phyloP scores from a whole-genome alignment of 2,329 filamentous ascomycete species.

The Neodidymelliopsis sp. region DNA sequence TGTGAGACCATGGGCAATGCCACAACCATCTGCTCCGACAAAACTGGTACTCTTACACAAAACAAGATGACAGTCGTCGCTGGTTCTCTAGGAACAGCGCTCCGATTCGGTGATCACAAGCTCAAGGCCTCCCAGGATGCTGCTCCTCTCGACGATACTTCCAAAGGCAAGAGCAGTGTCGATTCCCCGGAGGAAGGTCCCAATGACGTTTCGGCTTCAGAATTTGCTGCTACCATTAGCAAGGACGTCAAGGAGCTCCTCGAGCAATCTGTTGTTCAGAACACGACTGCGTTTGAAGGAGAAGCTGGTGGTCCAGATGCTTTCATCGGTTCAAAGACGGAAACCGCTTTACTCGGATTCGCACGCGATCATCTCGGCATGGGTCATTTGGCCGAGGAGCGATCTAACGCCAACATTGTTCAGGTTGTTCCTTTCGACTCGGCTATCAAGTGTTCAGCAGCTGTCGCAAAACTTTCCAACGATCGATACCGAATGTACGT shows the following conservation, averaged over 20 bases:
- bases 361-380: slow-evolving; percentile 71
- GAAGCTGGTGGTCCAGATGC: slow-evolving; percentile 52
- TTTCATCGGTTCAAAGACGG: slow-evolving; percentile 80
- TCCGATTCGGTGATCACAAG: slow-evolving; percentile 61
- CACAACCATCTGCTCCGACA: slow-evolving; percentile 78
- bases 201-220: slow-evolving; percentile 60
- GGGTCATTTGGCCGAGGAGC: slow-evolving; percentile 66
- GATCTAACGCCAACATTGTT: slow-evolving; percentile 66
- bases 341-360: slow-evolving; percentile 76
- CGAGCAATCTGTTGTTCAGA: slow-evolving; percentile 61
- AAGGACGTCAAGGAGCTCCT: slow-evolving; percentile 63
- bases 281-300: slow-evolving; percentile 54
- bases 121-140: slow-evolving; percentile 31
- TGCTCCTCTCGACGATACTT: slow-evolving; percentile 33
- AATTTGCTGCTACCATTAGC: slow-evolving; percentile 63
- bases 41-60: slow-evolving; percentile 51
- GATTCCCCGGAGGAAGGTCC: slow-evolving; percentile 48
- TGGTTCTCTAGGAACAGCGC: slow-evolving; percentile 68
- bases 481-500: slow-evolving; percentile 65
- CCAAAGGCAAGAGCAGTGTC: slow-evolving; percentile 42
- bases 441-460: slow-evolving; percentile 73
- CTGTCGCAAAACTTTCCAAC: slow-evolving; percentile 64
- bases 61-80: slow-evolving; percentile 70
- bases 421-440: slow-evolving; percentile 70
- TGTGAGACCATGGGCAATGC: slow-evolving; percentile 77